phyloP scores from a whole-genome alignment of 441 rosid species.

The Mallotus japonicus region DNA sequence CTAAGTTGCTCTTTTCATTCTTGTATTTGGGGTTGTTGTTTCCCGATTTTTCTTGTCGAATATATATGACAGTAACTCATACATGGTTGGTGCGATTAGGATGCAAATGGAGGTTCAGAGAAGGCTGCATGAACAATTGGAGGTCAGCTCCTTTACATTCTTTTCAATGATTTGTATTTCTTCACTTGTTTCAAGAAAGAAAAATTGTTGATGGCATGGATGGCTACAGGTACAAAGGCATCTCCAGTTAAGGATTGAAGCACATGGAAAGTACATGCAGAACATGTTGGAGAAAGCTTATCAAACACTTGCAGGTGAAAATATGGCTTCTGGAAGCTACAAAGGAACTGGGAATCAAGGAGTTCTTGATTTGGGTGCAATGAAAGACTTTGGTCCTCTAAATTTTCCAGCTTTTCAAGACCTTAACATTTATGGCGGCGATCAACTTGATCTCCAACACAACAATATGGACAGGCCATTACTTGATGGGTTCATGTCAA shows the following conservation, averaged over 20 bases:
- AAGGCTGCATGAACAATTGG: constrained; percentile 94
- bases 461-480: constrained; percentile 55
- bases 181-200: neutral
- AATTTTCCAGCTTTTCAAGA: constrained; percentile 83
- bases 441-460: constrained; percentile 53
- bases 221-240: constrained; percentile 79
- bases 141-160: constrained; percentile 42
- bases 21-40: constrained; percentile 16
- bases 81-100: constrained; percentile 60
- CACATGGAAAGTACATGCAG: constrained; percentile 99
- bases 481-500: constrained; percentile 47
- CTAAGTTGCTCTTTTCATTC: constrained; percentile 3
- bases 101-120: constrained; percentile 99
- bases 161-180: neutral
- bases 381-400: constrained; percentile 48
- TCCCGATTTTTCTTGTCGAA: constrained; percentile 28
- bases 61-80: constrained; percentile 39
- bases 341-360: constrained; percentile 48
- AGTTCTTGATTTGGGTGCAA: constrained; percentile 36
- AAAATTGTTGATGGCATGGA: neutral
- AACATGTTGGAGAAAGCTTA: constrained; percentile 92
- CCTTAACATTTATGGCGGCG: constrained; percentile 79
- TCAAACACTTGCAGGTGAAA: constrained; percentile 82
- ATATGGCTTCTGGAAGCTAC: constrained; percentile 45
- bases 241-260: constrained; percentile 94